These are phyloP conservation scores for Fonsecaea nubica DNA, from an alignment of 2,329 filamentous ascomycete species.

Conservation along the genomic window DNA sequence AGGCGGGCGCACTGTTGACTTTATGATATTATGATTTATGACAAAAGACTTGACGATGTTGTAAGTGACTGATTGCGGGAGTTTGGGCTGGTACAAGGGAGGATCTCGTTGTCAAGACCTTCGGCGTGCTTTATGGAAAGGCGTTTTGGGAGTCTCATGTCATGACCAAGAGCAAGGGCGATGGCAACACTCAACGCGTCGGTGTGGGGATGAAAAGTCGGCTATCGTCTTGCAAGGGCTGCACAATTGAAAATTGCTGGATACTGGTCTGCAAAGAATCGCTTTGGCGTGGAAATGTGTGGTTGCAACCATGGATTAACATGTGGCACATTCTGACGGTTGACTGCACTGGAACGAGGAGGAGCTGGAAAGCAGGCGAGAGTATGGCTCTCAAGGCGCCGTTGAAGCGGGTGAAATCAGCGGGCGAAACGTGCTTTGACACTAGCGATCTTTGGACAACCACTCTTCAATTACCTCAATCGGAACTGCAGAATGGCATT, in stretches of 20 bases:
- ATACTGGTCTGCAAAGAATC: not conserved
- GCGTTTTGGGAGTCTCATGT: not conserved
- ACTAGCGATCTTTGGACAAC: not conserved
- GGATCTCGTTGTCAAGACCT: not conserved
- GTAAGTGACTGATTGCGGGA: slow-evolving; percentile 6
- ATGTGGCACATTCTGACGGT: not conserved
- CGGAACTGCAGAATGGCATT: not conserved
- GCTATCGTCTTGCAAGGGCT: not conserved
- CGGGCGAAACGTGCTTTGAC: not conserved
- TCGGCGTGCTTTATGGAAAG: not conserved
- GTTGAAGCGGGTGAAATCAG: not conserved
- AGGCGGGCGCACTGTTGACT: slow-evolving; percentile 6
- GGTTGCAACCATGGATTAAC: not conserved
- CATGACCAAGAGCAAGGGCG: not conserved
- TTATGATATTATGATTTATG: slow-evolving; percentile 20
- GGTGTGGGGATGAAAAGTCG: not conserved
- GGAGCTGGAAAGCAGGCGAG: not conserved
- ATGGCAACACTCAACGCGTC: not conserved
- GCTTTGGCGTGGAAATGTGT: not conserved
- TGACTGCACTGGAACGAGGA: not conserved
- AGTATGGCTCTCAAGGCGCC: not conserved
- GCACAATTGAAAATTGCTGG: not conserved
- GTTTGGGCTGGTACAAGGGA: not conserved
- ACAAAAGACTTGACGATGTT: slow-evolving; percentile 17
- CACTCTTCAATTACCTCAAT: not conserved